Conservation (phyloP, 2,329 filamentous ascomycete genomes). For the Trichoderma brevicompactum region DNA sequence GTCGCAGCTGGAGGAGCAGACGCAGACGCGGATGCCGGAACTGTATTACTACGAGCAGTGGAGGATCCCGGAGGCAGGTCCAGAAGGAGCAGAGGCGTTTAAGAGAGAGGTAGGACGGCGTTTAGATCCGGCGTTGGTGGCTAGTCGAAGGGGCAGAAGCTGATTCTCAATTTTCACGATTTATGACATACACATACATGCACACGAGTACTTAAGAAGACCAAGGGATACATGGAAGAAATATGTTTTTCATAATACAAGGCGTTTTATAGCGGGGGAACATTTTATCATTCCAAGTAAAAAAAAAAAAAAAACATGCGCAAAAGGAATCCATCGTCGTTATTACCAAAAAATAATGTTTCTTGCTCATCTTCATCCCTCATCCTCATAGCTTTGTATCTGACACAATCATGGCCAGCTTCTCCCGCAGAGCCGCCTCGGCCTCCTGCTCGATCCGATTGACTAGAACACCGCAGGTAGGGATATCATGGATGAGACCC, state of each 20-base stretch:
- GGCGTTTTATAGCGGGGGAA: no score
- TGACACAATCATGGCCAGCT: constrained; percentile 58
- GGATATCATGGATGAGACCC: constrained; percentile 81
- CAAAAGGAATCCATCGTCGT: background rate
- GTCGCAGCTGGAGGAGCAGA: constrained; percentile 27
- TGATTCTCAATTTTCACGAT: background rate
- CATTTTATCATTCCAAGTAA: background rate
- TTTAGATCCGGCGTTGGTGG: constrained; percentile 20
- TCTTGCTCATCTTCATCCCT: no score
- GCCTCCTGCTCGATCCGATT: constrained; percentile 79
- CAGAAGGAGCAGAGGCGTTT: background rate
- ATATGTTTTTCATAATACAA: no score
- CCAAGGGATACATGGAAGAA: no score
- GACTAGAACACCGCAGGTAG: constrained; percentile 71
- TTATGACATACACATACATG: background rate
- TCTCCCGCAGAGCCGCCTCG: constrained; percentile 65
- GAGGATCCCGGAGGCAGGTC: background rate
- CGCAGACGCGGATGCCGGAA: constrained; percentile 34
- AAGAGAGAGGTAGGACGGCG: constrained; percentile 13
- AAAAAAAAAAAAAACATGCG: background rate
- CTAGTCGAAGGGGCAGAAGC: constrained; percentile 2
- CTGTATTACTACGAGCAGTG: constrained; percentile 29
- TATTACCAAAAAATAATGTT: background rate
- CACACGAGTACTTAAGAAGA: no score
- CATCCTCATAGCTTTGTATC: constrained; percentile 61